Base-by-base conservation (phyloP, 2,329 filamentous ascomycete genomes). In the Diaporthe longicolla region DNA sequence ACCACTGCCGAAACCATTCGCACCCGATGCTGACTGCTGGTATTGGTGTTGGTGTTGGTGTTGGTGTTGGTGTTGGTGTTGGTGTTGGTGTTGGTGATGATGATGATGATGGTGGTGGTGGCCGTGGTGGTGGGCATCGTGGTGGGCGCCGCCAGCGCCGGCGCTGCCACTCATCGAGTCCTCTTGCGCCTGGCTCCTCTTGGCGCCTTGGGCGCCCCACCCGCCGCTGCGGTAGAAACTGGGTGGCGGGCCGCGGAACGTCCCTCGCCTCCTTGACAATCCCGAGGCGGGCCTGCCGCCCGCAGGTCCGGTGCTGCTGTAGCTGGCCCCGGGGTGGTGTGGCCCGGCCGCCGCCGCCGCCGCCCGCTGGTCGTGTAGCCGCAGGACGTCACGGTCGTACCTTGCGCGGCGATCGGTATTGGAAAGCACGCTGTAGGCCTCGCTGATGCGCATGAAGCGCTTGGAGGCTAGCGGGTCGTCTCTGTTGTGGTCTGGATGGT, bases 401-500 rank as follows among this genome's bases (percentile, higher is more conserved):
- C 88, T 85, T 76, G 91, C 88, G 79, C 95, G 94, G 81, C 95
- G 95, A 26, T 91, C 87, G 24, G 93, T 87, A 77, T 93, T 90
- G 74, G 92, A 91, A 74, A 98, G 93, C 58, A 93, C 83, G 73
- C 91, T 87, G 87, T 98, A 98, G 78, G 95, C 95, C 81, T 97
- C 93, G 81, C 91, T 93, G 81, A 98, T 93, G 78, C 91, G 89
- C 82, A 95, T 91, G 87, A 98, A 99, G 81, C 92, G 93, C 73
- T 90, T 85, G 5, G 92, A 87, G 76, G 95, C 93, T 74, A 85
- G 81, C 6, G 94, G 93, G 83, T 98, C 93, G 78, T 89, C 81
- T 75, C 89, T 94, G 87, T 98, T 97, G 81, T 92, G 91, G 87
- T 99, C 97, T 0, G 97, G 97, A 84, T 99, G 97, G 88, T 98